Evolutionary conservation across 2,329 filamentous ascomycete genomes (phyloP), one percentile per base, ranked within the genome.

Genomic region (Fusarium gaditjirri): DNA sequence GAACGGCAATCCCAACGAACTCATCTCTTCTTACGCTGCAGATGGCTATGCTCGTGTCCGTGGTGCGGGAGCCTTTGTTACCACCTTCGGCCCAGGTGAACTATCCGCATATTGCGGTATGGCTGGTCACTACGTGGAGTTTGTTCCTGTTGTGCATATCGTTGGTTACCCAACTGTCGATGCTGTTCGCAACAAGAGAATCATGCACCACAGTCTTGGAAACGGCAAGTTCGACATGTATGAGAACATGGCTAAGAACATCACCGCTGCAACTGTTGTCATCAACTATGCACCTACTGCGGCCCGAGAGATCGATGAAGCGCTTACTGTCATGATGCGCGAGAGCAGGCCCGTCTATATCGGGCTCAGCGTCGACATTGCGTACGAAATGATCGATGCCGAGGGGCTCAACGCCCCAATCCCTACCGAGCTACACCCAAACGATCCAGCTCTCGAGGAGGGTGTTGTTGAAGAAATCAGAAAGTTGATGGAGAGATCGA

Each of bases 181-280:
- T 21, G 58, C 58, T 10, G 50, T 57, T 2, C 16, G 21, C 12
- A 38, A 43, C 13, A 61, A 44, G 31, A 27, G 29, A 21, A 57
- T 57, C 17, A 61, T 61, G 58, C 58, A 61, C 17, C 58, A 61
- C 13, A 61, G 50, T n/a, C 31, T 61, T 8, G 58, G 50, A 6
- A 38, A 61, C 9, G 58, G 58, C 1, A 33, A 36, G 21, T 57
- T 61, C 27, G 50, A 56, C 21, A 61, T 61, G 31, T 57, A 61
- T 36, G 39, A 57, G 23, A 33, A 17, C 3, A 61, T 61, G 58
- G 58, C 58, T 4, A 61, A 61, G 21, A 8, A n/a, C 1, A 44
- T 61, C 10, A 57, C 58, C 4, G 58, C 39, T 17, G 39, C 31
- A 5, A 57, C 50, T 13, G 39, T 8, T 5, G 50, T 57, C 2